These are phyloP conservation scores for Cryptococcus sp. DNA, from an alignment of 1,284 basidiomycete genomes.

Conservation along the genomic window DNA sequence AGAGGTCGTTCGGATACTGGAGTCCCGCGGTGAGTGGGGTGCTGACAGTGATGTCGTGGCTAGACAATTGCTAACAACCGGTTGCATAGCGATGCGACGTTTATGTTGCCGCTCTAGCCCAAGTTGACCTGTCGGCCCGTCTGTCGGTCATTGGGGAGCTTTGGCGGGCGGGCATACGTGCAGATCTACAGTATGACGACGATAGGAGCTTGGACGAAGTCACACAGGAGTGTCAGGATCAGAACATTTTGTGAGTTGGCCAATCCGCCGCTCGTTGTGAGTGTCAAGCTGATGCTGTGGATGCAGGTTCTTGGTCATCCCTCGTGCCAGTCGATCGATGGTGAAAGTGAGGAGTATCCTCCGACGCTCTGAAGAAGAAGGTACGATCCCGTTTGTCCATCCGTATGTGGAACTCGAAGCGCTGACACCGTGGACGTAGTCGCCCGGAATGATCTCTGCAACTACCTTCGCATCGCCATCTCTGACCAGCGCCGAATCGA, in stretches of 20 bases:
- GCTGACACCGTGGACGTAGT: conserved; percentile 27
- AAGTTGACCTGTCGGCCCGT: conserved; percentile 51
- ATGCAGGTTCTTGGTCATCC: conserved; percentile 45
- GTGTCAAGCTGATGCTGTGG: not conserved
- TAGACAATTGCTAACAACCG: too few relatives aligned
- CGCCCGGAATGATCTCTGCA: conserved; percentile 40
- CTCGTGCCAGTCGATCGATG: conserved; percentile 38
- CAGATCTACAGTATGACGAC: conserved; percentile 57
- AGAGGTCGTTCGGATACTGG: conserved; percentile 53
- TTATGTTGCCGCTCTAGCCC: conserved; percentile 54
- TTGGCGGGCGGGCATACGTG: conserved; percentile 55
- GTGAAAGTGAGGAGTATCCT: conserved; percentile 46
- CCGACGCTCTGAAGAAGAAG: conserved; percentile 42
- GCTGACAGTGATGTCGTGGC: conserved; percentile 27
- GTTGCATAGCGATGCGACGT: conserved; percentile 54
- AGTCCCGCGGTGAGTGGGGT: conserved; percentile 32
- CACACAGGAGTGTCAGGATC: conserved; percentile 45
- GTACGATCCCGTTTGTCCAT: conserved; percentile 16
- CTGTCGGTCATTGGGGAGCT: conserved; percentile 55
- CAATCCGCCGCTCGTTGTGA: not conserved
- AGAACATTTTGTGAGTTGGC: conserved; percentile 47
- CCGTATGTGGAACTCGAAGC: not conserved
- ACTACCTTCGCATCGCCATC: conserved; percentile 39
- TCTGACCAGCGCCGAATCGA: conserved; percentile 49
- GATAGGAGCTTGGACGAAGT: conserved; percentile 43